These are phyloP conservation scores for Leptographium radiaticola DNA, from an alignment of 2,329 filamentous ascomycete species.

Conservation along the genomic window DNA sequence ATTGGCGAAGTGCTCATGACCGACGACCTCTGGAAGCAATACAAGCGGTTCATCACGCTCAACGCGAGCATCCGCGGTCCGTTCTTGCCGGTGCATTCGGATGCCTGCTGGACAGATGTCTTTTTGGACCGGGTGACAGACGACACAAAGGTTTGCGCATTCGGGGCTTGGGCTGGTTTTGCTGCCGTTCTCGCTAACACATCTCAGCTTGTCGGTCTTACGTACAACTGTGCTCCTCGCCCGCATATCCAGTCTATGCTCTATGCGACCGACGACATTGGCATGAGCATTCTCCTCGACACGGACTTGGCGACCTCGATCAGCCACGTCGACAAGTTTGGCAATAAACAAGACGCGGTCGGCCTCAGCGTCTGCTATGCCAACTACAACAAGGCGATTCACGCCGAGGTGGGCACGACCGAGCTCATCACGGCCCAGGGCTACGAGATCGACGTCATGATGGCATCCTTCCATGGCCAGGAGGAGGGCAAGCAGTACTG, in stretches of 20 bases:
- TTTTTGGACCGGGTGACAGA: slow-evolving; percentile 19
- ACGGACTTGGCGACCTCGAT: slow-evolving; percentile 12
- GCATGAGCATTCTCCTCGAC: slow-evolving; percentile 22
- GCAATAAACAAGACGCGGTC: slow-evolving; percentile 13
- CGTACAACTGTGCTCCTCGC: background rate
- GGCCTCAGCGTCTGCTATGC: slow-evolving; percentile 19
- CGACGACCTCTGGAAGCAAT: slow-evolving; percentile 20
- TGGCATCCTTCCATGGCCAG: slow-evolving; percentile 17
- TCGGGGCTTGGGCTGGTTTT: too few relatives aligned
- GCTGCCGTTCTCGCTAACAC: background rate
- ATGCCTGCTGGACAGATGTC: slow-evolving; percentile 23
- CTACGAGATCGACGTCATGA: slow-evolving; percentile 22
- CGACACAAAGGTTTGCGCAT: slow-evolving; percentile 13
- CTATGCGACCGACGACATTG: slow-evolving; percentile 23
- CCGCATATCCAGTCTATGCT: slow-evolving; percentile 25
- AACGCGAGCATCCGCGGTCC: slow-evolving; percentile 23
- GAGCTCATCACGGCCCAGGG: slow-evolving; percentile 16
- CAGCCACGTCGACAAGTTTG: slow-evolving; percentile 12
- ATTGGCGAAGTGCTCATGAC: slow-evolving; percentile 21
- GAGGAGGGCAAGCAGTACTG: slow-evolving; percentile 10
- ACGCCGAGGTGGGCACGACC: slow-evolving; percentile 21
- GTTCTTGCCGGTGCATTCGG: slow-evolving; percentile 22
- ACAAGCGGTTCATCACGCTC: slow-evolving; percentile 23
- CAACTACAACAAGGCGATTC: slow-evolving; percentile 14
- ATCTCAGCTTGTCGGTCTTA: background rate